A percentile compares a stretch with the other conserved stretches of the same genome.
These are phyloP conservation scores for Aurinia saxatilis DNA, from an alignment of 345 rosid genomes.

Conservation along the genomic window DNA sequence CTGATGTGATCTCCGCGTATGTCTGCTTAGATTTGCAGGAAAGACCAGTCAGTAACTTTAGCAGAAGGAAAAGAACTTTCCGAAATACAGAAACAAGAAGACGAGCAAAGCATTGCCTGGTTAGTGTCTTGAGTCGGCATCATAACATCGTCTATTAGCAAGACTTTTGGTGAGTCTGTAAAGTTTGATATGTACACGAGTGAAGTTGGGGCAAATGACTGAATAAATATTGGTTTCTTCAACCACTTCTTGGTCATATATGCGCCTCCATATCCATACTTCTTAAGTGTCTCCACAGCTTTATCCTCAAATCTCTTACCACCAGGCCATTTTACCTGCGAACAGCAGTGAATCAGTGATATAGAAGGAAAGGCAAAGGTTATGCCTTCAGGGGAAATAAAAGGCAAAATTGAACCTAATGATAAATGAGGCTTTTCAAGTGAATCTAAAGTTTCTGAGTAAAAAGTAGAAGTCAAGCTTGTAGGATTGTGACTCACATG, in stretches of 20 bases:
- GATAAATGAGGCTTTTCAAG: background rate
- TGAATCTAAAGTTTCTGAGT: background rate
- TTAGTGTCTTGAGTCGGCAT: conserved; percentile 81
- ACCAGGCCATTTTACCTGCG: conserved; percentile 76
- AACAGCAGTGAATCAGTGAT: too few species aligned
- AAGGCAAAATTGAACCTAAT: background rate
- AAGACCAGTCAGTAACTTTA: background rate
- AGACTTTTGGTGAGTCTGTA: conserved; percentile 65
- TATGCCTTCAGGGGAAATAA: background rate
- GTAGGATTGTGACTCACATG: conserved; percentile 43
- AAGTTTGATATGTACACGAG: conserved; percentile 63
- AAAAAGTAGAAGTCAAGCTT: background rate
- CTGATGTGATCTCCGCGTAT: conserved; percentile 84
- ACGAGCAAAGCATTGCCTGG: conserved; percentile 40
- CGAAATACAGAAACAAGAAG: background rate
- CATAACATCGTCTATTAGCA: conserved; percentile 61
- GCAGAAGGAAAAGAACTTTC: background rate
- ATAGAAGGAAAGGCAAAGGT: background rate
- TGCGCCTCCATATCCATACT: conserved; percentile 72
- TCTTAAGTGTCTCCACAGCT: conserved; percentile 63
- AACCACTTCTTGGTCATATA: conserved; percentile 79
- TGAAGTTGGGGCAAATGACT: conserved; percentile 90
- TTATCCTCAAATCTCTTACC: conserved; percentile 77
- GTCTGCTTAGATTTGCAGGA: conserved; percentile 41
- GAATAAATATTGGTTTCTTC: conserved; percentile 74